Evolutionary conservation across 2,329 filamentous ascomycete species (phyloP).

Genomic region (Cladosporium sp.): DNA sequence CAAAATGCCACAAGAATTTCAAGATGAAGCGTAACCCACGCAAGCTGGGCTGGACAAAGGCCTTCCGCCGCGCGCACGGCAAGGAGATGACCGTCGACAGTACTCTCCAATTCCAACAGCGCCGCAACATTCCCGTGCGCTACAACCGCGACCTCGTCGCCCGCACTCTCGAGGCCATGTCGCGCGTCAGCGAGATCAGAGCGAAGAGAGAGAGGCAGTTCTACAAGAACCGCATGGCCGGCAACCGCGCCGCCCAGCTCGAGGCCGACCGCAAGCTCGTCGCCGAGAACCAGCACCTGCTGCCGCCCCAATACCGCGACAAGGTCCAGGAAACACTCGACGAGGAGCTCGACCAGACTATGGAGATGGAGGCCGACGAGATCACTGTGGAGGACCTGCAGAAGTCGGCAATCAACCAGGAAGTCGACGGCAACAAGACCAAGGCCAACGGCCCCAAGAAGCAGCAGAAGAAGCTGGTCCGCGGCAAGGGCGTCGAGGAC

Average conservation of each 20-base stretch:
- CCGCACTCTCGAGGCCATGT: conserved; percentile 89
- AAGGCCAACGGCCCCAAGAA: conserved; percentile 49
- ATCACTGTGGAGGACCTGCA: conserved; percentile 20
- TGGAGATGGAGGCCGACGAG: conserved; percentile 40
- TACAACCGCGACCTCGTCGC: conserved; percentile 92
- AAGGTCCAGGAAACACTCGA: conserved; percentile 55
- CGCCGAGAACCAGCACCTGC: conserved; percentile 85
- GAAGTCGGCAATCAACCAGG: conserved; percentile 16
- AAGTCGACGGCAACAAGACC: conserved; percentile 47
- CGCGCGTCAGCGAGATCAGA: conserved; percentile 83
- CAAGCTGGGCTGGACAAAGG: conserved; percentile 96
- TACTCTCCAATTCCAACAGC: conserved; percentile 86
- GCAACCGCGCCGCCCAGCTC: conserved; percentile 80
- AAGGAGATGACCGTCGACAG: conserved; percentile 89
- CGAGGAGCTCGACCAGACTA: conserved; percentile 58
- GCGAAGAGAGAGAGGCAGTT: conserved; percentile 82
- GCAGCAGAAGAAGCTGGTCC: conserved; percentile 43
- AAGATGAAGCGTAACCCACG: conserved; percentile 98
- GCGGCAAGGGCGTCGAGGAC: conserved; percentile 46
- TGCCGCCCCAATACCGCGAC: conserved; percentile 60
- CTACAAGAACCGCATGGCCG: conserved; percentile 90
- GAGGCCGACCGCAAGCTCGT: conserved; percentile 84
- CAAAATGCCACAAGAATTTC: conserved; percentile 72
- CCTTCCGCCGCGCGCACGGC: conserved; percentile 79
- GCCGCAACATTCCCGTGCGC: conserved; percentile 89